Conservation (phyloP, 208 protist genomes). For the Herpetomonas tarakana region DNA sequence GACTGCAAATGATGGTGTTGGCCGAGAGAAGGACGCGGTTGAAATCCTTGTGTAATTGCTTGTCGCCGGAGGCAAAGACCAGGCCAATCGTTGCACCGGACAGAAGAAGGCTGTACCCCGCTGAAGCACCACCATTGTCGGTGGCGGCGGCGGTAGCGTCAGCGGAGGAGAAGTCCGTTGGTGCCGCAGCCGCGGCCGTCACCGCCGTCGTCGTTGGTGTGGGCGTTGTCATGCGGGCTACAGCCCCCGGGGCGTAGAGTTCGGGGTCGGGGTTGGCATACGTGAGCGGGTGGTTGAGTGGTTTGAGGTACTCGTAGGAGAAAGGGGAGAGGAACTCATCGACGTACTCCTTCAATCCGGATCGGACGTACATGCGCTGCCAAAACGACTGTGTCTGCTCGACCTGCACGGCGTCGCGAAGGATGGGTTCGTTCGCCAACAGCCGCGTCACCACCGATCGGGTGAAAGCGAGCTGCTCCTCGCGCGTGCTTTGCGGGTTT, state of each 20-base stretch:
- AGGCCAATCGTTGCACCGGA: constrained; percentile 57
- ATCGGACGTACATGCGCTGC: constrained; percentile 29
- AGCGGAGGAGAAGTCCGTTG: not conserved
- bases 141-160: not conserved
- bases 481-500: too few relatives aligned
- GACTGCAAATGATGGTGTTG: constrained; percentile 66
- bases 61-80: constrained; percentile 34
- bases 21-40: constrained; percentile 43
- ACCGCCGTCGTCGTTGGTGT: not conserved
- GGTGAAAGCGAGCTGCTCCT: constrained; percentile 2
- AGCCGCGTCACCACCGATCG: constrained; percentile 1
- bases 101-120: constrained; percentile 35
- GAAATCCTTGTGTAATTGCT: constrained; percentile 36
- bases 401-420: constrained; percentile 15
- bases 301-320: constrained; percentile 31
- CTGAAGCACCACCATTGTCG: not conserved
- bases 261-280: not conserved
- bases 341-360: constrained; percentile 49
- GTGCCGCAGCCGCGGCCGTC: too few relatives aligned
- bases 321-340: constrained; percentile 47
- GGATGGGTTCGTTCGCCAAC: not conserved
- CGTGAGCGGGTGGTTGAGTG: constrained; percentile 33
- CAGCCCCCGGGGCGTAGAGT: not conserved
- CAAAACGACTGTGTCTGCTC: constrained; percentile 13
- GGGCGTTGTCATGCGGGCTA: not conserved